Evolutionary conservation across 768 basidiomycete genomes (phyloP).

Genomic region (Suillus plorans): DNA sequence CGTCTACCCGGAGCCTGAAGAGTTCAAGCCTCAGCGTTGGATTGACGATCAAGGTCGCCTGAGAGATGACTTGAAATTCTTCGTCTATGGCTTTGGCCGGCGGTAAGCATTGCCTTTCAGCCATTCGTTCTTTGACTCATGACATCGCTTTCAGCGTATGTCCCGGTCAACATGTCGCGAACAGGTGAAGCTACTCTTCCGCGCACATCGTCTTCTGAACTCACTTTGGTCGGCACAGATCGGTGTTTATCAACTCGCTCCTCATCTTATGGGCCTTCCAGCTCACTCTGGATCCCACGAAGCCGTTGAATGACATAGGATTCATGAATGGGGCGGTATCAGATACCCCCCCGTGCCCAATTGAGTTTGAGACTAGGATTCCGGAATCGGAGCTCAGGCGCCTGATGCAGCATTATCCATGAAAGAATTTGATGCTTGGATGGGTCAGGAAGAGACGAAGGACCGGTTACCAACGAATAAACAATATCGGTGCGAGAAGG

Average conservation of each 20-base stretch:
- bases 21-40: constrained; percentile 54
- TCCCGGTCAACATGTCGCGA: constrained; percentile 54
- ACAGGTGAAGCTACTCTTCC: constrained; percentile 30
- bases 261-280: too few species aligned
- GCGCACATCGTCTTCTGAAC: constrained; percentile 11
- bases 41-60: constrained; percentile 27
- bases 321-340: too few species aligned
- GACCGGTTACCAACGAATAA: constrained; percentile 2
- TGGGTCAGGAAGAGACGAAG: not conserved
- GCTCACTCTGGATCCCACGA: too few species aligned
- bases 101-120: constrained; percentile 16
- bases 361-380: constrained; percentile 47
- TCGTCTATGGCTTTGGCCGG: constrained; percentile 36
- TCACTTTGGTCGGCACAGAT: too few species aligned
- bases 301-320: too few species aligned
- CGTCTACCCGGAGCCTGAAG: constrained; percentile 54
- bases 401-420: not conserved
- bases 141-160: constrained; percentile 40
- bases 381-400: not conserved
- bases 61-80: constrained; percentile 28
- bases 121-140: not conserved
- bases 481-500: constrained; percentile 5
- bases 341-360: too few species aligned
- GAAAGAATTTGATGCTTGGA: too few species aligned
- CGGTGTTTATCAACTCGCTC: too few species aligned